Evolutionary conservation across 306 rosid genomes (phyloP).

Genomic region (Purshia tridentata): DNA sequence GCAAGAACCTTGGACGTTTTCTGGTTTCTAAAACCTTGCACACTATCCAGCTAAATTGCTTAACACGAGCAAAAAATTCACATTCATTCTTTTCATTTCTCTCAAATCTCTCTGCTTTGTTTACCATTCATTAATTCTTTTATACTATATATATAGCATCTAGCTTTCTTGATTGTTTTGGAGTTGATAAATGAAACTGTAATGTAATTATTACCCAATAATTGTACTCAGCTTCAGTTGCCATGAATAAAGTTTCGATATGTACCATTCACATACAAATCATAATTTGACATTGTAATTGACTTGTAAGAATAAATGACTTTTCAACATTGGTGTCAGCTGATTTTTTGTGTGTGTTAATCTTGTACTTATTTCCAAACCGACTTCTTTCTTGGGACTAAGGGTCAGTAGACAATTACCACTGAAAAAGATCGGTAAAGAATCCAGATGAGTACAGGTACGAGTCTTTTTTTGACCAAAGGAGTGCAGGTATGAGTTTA

Average conservation of each 20-base stretch:
- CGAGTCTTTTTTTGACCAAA: no score
- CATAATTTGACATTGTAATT: no score
- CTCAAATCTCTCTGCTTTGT: background rate
- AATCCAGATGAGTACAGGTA: no score
- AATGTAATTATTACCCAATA: conserved; percentile 29
- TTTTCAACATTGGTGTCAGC: no score
- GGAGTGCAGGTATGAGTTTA: no score
- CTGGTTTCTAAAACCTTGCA: conserved; percentile 98
- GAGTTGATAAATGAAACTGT: conserved; percentile 28
- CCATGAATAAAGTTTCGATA: conserved; percentile 18
- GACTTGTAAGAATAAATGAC: no score
- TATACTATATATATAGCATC: conserved; percentile 21
- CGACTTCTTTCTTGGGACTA: no score
- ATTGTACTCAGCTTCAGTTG: conserved; percentile 6
- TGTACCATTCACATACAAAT: background rate
- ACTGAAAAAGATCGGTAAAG: no score
- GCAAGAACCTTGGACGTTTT: conserved; percentile 71
- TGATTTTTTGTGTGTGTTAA: no score
- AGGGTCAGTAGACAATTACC: no score
- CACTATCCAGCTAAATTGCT: conserved; percentile 41
- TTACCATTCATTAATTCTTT: conserved; percentile 1
- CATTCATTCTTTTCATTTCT: conserved; percentile 34
- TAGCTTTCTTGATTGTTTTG: background rate
- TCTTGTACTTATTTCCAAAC: no score
- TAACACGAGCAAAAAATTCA: conserved; percentile 11